Evolutionary conservation across 805 yeast genomes (phyloP), one percentile per base, ranked within the genome.

Genomic region (Hagleromyces aurorensis): DNA sequence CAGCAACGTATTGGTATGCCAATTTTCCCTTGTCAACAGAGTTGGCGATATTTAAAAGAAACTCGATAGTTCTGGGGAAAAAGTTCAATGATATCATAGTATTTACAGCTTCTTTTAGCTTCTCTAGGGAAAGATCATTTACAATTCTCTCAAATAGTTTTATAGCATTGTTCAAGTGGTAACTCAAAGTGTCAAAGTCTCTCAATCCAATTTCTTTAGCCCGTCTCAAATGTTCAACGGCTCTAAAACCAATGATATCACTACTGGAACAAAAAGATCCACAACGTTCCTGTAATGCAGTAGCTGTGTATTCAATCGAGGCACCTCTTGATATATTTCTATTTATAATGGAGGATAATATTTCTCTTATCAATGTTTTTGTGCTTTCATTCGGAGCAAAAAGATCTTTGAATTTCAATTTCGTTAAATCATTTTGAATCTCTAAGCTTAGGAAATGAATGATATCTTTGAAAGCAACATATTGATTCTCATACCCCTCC

Each of bases 241-340:
- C 97, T 56, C 89, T 81, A 65, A 87, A 91, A 9, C 91, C 83
- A 36, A 86, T 69, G 16, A 91, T 96, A 57, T 91, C 98, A 42
- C 81, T 84, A 10, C 94, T 75, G 0, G 96, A 84, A 50, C 97
- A 91, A 57, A 86, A 91, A 0, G 94, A 76, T 1, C 94, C 94
- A 64, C 98, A 91, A 36, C 89, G 77, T 32, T 84, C 93, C 57
- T 91, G 95, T 29, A 91, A 62, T 1, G 87, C 75, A 19, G 78
- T 75, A 1, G 96, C 94, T 29, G 89, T 83, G 34, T 79, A 66
- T 51, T 89, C 97, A 25, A 91, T 89, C 1, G 94, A 81, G 4
- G 84, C 89, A n/a, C 98, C 97, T 41, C 82, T 75, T 21, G 83
- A 68, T 34, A 91, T 86, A 42, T 82, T 84, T 52, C 80, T 80